Evolutionary conservation across 345 rosid species (phyloP).

Genomic region (Acer campestre): DNA sequence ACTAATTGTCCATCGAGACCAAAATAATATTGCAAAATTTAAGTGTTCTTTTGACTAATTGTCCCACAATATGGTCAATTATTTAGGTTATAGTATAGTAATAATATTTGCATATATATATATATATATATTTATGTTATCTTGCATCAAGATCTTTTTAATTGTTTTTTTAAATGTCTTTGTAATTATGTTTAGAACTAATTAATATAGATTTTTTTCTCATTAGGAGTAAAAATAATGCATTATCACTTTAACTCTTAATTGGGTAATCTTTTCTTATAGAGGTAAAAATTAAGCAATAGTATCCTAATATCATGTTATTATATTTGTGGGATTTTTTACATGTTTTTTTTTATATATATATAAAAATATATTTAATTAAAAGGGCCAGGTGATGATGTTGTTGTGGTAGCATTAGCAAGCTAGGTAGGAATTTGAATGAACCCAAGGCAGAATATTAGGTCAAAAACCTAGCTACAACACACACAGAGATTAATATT

Average conservation of each 20-base stretch:
- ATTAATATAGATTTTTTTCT: background rate
- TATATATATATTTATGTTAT: background rate
- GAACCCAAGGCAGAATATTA: background rate
- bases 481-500: background rate
- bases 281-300: background rate
- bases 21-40: constrained; percentile 22
- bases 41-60: constrained; percentile 37
- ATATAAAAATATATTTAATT: background rate
- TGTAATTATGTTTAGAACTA: background rate
- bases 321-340: constrained; percentile 14
- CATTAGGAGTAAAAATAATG: too few species aligned
- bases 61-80: constrained; percentile 21
- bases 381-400: background rate
- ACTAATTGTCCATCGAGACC: constrained; percentile 19
- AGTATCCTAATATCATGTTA: background rate
- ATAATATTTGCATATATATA: background rate
- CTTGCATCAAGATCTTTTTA: background rate
- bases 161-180: background rate
- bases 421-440: constrained; percentile 11
- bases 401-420: background rate
- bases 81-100: background rate
- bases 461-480: constrained; percentile 32
- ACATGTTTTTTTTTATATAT: background rate
- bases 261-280: background rate
- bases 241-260: background rate